phyloP scores from a whole-genome alignment of 225 moss, liverwort and hornwort species.

The Polytrichum formosum region DNA sequence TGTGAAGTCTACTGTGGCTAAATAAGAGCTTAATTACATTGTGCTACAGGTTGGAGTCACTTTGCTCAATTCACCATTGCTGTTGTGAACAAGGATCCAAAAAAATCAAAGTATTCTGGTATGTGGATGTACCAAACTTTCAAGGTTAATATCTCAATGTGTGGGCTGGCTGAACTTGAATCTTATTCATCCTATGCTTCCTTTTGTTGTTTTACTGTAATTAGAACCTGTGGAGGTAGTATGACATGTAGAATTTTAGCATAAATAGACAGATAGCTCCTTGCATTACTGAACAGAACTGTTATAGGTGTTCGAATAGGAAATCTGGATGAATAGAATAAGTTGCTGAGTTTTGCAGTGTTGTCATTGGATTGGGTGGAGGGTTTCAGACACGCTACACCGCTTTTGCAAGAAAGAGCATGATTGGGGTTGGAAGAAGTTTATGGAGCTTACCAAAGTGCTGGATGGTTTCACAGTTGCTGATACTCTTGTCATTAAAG shows the following conservation, averaged over 20 bases:
- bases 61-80: constrained; percentile 99
- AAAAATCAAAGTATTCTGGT: constrained; percentile 99
- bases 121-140: neutral
- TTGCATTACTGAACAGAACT: neutral
- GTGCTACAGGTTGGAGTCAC: constrained; percentile 92
- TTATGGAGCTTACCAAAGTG: constrained; percentile 99
- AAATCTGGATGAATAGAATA: neutral
- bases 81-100: constrained; percentile 99
- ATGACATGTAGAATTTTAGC: constrained; percentile 5
- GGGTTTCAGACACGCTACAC: constrained; percentile 90
- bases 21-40: too few relatives aligned
- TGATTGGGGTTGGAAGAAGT: constrained; percentile 99
- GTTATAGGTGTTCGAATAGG: neutral
- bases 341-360: constrained; percentile 18
- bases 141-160: too few relatives aligned
- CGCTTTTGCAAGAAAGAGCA: constrained; percentile 99
- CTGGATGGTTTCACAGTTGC: constrained; percentile 96
- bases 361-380: constrained; percentile 22
- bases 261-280: neutral
- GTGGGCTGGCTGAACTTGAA: too few relatives aligned
- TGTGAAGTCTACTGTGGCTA: too few relatives aligned
- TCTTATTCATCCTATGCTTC: too few relatives aligned
- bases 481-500: constrained; percentile 97
- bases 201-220: too few relatives aligned
- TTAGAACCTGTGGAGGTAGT: neutral